A percentile compares a stretch with the other conserved stretches of the same genome.
Evolutionary conservation across 495 filamentous ascomycete genomes (phyloP).

Genomic region (Platismatia glauca): DNA sequence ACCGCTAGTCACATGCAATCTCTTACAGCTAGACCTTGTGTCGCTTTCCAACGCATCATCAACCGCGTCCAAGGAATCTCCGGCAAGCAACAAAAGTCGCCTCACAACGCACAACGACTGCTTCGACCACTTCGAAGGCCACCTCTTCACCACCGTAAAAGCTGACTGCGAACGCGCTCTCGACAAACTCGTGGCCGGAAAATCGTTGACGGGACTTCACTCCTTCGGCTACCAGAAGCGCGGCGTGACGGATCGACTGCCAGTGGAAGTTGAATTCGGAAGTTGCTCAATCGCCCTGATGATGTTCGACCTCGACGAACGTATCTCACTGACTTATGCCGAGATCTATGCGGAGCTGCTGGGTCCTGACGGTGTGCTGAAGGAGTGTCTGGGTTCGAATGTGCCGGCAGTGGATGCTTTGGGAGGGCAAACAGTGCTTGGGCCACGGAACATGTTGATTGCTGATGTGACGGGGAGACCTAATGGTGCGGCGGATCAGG

Average conservation of each 20-base stretch:
- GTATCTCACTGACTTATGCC: background rate
- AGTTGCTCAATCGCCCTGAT: background rate
- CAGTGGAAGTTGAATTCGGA: background rate
- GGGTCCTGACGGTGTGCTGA: background rate
- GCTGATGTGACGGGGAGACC: background rate
- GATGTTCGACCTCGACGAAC: background rate
- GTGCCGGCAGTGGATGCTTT: background rate
- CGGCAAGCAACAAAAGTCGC: background rate
- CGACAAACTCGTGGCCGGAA: background rate
- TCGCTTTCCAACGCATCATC: background rate
- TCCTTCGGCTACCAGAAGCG: background rate
- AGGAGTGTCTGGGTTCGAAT: background rate
- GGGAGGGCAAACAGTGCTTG: background rate
- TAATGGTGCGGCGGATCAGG: too few relatives aligned
- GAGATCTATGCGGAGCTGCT: background rate
- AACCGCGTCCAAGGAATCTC: background rate
- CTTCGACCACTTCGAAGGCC: background rate
- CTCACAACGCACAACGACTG: background rate
- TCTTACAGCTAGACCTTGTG: background rate
- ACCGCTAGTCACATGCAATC: background rate
- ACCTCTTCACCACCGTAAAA: background rate
- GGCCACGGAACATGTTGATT: background rate
- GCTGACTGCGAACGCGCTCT: background rate
- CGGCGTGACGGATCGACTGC: background rate
- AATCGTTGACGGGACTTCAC: background rate